A percentile compares a stretch with the other conserved stretches of the same genome.
Conservation (phyloP, 1,139 yeast genomes). For the Blastobotrys elegans region DNA sequence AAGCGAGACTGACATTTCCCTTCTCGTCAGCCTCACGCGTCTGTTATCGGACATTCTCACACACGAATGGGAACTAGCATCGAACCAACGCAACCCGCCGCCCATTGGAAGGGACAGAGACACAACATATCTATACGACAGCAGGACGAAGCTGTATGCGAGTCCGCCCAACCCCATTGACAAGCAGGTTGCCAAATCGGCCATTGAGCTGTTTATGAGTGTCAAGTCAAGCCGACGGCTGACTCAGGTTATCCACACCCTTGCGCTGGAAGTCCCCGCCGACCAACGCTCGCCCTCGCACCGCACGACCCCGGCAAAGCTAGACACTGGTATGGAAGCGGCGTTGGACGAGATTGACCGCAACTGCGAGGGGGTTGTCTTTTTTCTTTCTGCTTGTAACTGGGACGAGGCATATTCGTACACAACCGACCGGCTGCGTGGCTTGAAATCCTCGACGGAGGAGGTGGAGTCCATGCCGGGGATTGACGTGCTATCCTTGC, state of each 20-base stretch:
- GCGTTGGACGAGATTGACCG: slow-evolving; percentile 42
- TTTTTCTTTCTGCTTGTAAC: slow-evolving; percentile 53
- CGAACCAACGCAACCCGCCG: slow-evolving; percentile 4
- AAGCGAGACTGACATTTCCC: slow-evolving; percentile 24
- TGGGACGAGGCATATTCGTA: slow-evolving; percentile 38
- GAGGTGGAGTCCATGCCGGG: slow-evolving; percentile 39
- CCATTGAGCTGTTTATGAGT: slow-evolving; percentile 25
- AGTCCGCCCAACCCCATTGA: slow-evolving; percentile 30
- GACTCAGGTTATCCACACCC: slow-evolving; percentile 24
- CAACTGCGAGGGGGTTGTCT: slow-evolving; percentile 43
- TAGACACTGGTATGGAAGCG: too few species aligned
- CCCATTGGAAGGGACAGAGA: slow-evolving; percentile 23
- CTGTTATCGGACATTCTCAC: slow-evolving; percentile 32
- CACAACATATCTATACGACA: slow-evolving; percentile 21
- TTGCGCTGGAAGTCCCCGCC: slow-evolving; percentile 15
- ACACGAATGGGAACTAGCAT: slow-evolving; percentile 31
- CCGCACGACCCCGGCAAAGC: too few species aligned
- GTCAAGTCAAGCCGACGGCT: slow-evolving; percentile 27
- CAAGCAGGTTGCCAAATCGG: slow-evolving; percentile 24
- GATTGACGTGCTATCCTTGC: slow-evolving; percentile 48
- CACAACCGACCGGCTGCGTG: slow-evolving; percentile 24
- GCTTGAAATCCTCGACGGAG: slow-evolving; percentile 26
- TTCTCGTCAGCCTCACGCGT: slow-evolving; percentile 30
- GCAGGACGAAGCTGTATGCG: slow-evolving; percentile 27
- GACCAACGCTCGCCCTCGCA: slow-evolving; percentile 12